A percentile compares a stretch with the other conserved stretches of the same genome.
Conservation (phyloP, 768 basidiomycete species). For the Cystofilobasidium ferigula region DNA sequence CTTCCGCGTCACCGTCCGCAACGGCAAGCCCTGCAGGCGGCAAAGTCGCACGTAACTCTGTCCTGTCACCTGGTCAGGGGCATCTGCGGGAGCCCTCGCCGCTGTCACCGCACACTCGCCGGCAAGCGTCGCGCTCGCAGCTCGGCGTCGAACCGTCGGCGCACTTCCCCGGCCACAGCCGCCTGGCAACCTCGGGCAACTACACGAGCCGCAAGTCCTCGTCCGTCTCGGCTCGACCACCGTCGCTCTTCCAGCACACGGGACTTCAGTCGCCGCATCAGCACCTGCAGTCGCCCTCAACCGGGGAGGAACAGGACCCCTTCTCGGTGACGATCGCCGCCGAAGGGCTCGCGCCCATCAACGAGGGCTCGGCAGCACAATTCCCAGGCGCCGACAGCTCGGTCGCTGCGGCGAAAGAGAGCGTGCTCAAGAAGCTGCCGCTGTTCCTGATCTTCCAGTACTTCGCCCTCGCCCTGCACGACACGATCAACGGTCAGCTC, state of each 20-base stretch:
- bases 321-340: slow-evolving; percentile 20
- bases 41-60: neutral
- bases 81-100: neutral
- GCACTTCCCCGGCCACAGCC: slow-evolving; percentile 6
- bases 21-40: neutral
- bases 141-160: slow-evolving; percentile 27
- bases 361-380: slow-evolving; percentile 5
- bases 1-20: neutral
- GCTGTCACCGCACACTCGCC: slow-evolving; percentile 9
- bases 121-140: slow-evolving; percentile 4
- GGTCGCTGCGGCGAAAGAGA: slow-evolving; percentile 42
- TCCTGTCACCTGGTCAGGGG: neutral
- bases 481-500: slow-evolving; percentile 12
- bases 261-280: slow-evolving; percentile 63
- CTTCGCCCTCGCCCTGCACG: slow-evolving; percentile 20
- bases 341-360: slow-evolving; percentile 28
- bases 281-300: neutral
- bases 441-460: slow-evolving; percentile 61
- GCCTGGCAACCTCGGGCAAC: slow-evolving; percentile 7
- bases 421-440: slow-evolving; percentile 64
- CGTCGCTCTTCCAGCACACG: slow-evolving; percentile 64
- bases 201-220: slow-evolving; percentile 9
- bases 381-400: neutral
- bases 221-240: slow-evolving; percentile 9
- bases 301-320: slow-evolving; percentile 30